Evolutionary conservation across 208 protist species (phyloP), one percentile per base, ranked within the genome.

Genomic region (Acanthamoeba sp.): DNA sequence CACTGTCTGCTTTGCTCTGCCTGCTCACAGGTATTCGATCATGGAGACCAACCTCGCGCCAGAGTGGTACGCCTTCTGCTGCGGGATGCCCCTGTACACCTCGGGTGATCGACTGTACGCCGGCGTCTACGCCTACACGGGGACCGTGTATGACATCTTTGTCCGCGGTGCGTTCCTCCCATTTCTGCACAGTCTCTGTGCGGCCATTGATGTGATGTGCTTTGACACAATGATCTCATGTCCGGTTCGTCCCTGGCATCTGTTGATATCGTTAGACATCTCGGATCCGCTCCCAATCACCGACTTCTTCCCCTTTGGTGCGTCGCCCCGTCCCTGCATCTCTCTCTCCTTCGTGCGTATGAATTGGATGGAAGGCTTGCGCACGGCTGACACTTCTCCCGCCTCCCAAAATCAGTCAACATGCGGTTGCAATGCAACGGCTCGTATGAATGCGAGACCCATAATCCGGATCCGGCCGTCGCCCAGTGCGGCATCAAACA

Each of bases 41-140:
- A 29, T 36, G 62, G 29, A 71, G 32, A 36, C 24, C 29, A 71
- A 71, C n/a, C 29, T 76, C 7, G 34, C 10, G 42, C 76, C 76
- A 1, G 76, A 85, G 76, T 85, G 76, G 76, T 57, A 59, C 38
- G 45, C n/a, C 14, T 85, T 85, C 45, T 85, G 76, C 76, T 85
- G 76, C 76, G 76, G 76, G 18, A 9, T 9, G 76, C 76, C 38
- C 10, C 9, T 34, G 24, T 85, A 57, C 32, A 85, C 76, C 27
- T 48, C 76, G 0, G 76, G 76, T 18, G 40, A 85, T 6, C 38
- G 22, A 3, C 42, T 85, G 10, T 85, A 85, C 45, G 42, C 45
- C 76, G 76, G 76, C 38, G 76, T 85, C 24, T 85, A 85, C 18
- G 38, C 76, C 32, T 85, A 16, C 42, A 59, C 76, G 16, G n/a